Evolutionary conservation across 257 asterid genomes (phyloP).

Genomic region (Solanum okadae): DNA sequence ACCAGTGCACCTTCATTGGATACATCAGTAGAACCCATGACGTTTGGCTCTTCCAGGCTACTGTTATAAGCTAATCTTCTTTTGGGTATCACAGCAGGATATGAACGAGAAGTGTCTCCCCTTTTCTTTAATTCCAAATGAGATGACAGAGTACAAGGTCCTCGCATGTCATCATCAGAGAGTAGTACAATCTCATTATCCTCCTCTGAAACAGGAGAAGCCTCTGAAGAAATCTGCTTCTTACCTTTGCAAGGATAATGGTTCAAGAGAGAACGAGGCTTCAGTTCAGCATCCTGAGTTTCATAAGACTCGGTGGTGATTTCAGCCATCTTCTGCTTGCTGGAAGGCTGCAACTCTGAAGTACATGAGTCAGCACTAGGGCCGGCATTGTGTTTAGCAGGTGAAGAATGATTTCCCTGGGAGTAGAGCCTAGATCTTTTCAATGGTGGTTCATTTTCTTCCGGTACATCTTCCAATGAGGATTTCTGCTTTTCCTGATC

Average conservation of each 20-base stretch:
- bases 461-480: constrained; percentile 11
- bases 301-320: not conserved
- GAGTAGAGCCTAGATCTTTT: constrained; percentile 15
- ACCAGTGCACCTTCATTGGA: not conserved
- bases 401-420: constrained; percentile 6
- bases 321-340: constrained; percentile 1
- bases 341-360: not conserved
- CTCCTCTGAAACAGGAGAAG: constrained; percentile 1
- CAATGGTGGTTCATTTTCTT: constrained; percentile 21
- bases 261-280: not conserved
- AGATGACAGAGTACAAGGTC: not conserved
- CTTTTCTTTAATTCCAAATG: not conserved
- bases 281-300: constrained; percentile 2
- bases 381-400: not conserved
- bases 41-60: not conserved
- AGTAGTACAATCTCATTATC: not conserved
- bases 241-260: constrained; percentile 4
- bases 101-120: not conserved
- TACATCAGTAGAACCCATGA: not conserved
- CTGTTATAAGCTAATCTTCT: not conserved
- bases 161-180: constrained; percentile 2
- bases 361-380: not conserved
- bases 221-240: constrained; percentile 8
- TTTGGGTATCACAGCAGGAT: not conserved
- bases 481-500: not conserved